Evolutionary conservation across 2,329 filamentous ascomycete genomes (phyloP), one percentile per base, ranked within the genome.

Genomic region (Orbilia javanica): DNA sequence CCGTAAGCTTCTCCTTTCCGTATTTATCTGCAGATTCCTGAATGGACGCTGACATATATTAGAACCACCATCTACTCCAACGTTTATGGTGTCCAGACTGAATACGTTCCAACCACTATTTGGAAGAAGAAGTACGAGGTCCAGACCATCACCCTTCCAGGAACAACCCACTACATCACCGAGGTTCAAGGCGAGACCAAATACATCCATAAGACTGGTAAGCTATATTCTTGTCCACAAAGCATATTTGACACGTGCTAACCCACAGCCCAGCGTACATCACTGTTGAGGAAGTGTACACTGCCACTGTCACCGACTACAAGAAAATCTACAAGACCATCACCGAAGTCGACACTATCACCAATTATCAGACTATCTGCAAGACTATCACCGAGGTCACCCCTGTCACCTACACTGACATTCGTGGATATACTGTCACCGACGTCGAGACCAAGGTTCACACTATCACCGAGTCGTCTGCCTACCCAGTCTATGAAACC

Each of bases 121-220:
- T 74, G 48, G 36, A 74, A 74, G 62, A 52, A 65, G 52, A 65
- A 74, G 36, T 74, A 74, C 13, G 44, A 62, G 6, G 57, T 76
- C n/a, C 53, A 69, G 55, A 76, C 72, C 42, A 20, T 76, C 42
- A 76, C 72, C 18, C 72, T 76, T 55, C 72, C 72, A 60, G 72
- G 72, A 22, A 27, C 60, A 8, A 76, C 72, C 15, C 64, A 76
- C 65, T 76, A 76, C 29, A 64, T 76, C 55, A 76, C 72, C 10
- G 44, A 76, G 15, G 64, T 69, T 42, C 7, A 76, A 29, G 72
- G 65, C 34, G 57, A 76, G 48, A 76, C 72, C 18, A 76, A 76
- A 42, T 76, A 76, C 34, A 48, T 76, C 48, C 57, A 76, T 55
- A 52, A 76, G 55, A 76, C 72, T 44, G 42, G 42, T 44, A 20